These are phyloP conservation scores for Kuraishia borneana DNA, from an alignment of 805 yeast species.

Conservation along the genomic window DNA sequence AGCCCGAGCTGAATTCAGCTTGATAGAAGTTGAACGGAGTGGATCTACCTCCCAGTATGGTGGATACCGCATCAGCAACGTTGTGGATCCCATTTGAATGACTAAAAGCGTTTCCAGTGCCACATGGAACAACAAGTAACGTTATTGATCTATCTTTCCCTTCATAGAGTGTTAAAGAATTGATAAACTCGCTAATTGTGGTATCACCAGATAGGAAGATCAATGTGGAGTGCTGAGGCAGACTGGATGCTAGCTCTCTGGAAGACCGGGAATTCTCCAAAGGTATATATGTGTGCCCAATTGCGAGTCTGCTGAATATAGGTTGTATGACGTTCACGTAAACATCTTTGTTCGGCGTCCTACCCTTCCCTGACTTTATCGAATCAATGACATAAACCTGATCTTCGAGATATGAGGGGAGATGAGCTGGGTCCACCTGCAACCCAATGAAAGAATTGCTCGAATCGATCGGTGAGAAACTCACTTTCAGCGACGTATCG, in stretches of 20 bases:
- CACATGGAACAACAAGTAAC: constrained; percentile 50
- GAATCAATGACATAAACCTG: constrained; percentile 31
- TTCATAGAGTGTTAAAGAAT: constrained; percentile 21
- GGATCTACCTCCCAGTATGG: constrained; percentile 17
- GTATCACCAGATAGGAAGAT: constrained; percentile 81
- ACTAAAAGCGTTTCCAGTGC: constrained; percentile 80
- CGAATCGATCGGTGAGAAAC: too few relatives aligned
- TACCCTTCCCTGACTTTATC: constrained; percentile 34
- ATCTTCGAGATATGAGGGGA: too few relatives aligned
- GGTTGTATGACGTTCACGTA: constrained; percentile 35
- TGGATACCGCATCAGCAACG: constrained; percentile 22
- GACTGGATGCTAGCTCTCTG: neutral
- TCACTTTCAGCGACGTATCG: too few relatives aligned
- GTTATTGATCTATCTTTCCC: constrained; percentile 3
- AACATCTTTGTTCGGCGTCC: constrained; percentile 19
- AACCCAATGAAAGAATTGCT: too few relatives aligned
- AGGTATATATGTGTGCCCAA: constrained; percentile 27
- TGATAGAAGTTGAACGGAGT: constrained; percentile 32
- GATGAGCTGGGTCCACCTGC: too few relatives aligned
- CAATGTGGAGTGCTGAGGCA: constrained; percentile 26
- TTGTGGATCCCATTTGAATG: constrained; percentile 38
- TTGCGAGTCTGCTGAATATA: constrained; percentile 24
- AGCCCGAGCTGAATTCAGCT: constrained; percentile 29
- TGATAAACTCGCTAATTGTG: constrained; percentile 65
- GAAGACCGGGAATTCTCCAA: neutral